Evolutionary conservation across 2,329 filamentous ascomycete genomes (phyloP).

Genomic region (Achaetomium macrosporum): DNA sequence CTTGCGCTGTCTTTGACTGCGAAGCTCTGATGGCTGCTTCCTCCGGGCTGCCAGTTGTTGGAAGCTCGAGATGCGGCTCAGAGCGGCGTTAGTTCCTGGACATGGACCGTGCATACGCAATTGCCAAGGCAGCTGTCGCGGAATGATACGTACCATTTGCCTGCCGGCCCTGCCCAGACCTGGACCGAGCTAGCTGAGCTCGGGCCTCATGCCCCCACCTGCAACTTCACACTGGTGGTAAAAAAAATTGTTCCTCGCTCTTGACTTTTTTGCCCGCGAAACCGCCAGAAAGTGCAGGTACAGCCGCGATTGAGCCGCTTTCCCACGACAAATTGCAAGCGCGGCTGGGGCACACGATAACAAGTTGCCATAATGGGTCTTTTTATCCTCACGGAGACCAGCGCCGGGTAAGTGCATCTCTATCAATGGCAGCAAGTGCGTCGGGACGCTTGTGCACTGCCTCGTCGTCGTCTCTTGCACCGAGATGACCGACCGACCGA

Average conservation of each 20-base stretch:
- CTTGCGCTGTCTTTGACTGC: conserved; percentile 23
- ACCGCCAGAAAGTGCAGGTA: conserved; percentile 22
- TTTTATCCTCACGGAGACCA: conserved; percentile 90
- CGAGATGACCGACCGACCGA: background rate
- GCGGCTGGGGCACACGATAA: conserved; percentile 18
- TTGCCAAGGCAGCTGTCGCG: background rate
- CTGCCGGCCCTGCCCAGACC: conserved; percentile 1
- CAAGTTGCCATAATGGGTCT: conserved; percentile 62
- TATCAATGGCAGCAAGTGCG: conserved; percentile 18
- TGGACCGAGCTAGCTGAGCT: conserved; percentile 8
- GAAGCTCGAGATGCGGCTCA: conserved; percentile 16
- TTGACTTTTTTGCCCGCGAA: conserved; percentile 30
- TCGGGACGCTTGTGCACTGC: background rate
- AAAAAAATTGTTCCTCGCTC: conserved; percentile 38
- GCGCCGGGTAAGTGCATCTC: conserved; percentile 58
- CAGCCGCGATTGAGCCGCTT: conserved; percentile 30
- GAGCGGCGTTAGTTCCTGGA: conserved; percentile 11
- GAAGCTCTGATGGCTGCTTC: conserved; percentile 16
- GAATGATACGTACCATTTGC: conserved; percentile 10
- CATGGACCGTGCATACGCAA: conserved; percentile 14
- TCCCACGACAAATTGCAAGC: conserved; percentile 19
- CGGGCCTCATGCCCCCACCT: conserved; percentile 23
- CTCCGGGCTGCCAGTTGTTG: conserved; percentile 10
- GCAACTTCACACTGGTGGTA: conserved; percentile 25
- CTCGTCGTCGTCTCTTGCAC: background rate